These are phyloP conservation scores for Scheffersomyces lignosus DNA, from an alignment of 805 yeast species.

Conservation along the genomic window DNA sequence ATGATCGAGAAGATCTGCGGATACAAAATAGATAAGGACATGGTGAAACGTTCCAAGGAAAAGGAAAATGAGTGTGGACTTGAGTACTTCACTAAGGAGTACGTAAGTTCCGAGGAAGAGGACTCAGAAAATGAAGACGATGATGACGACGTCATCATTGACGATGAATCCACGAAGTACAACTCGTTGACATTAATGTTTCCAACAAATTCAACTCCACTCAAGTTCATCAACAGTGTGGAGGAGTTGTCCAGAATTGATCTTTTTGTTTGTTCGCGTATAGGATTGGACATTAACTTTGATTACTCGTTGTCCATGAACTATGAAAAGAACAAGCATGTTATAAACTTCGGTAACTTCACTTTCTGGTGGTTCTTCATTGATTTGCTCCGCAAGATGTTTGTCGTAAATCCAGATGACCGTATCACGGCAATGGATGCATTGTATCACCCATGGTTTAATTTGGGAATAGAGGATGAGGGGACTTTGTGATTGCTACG, in stretches of 20 bases:
- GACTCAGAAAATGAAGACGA: slow-evolving; percentile 17
- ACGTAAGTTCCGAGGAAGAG: slow-evolving; percentile 8
- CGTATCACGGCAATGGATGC: slow-evolving; percentile 43
- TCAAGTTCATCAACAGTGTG: slow-evolving; percentile 41
- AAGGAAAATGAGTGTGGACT: slow-evolving; percentile 43
- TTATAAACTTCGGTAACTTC: slow-evolving; percentile 59
- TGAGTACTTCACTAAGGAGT: slow-evolving; percentile 34
- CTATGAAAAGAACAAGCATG: slow-evolving; percentile 36
- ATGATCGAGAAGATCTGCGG: slow-evolving; percentile 86
- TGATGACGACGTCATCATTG: slow-evolving; percentile 32
- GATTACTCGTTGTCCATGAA: slow-evolving; percentile 40
- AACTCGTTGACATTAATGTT: slow-evolving; percentile 32
- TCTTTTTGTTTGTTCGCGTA: slow-evolving; percentile 40
- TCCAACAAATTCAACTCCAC: slow-evolving; percentile 40
- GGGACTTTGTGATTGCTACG: slow-evolving; percentile 30
- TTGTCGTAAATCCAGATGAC: slow-evolving; percentile 39
- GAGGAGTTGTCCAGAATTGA: slow-evolving; percentile 43
- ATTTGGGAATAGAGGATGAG: slow-evolving; percentile 47
- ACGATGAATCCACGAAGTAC: slow-evolving; percentile 26
- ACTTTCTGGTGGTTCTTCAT: slow-evolving; percentile 81
- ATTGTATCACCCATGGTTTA: slow-evolving; percentile 49
- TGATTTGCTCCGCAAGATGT: slow-evolving; percentile 38
- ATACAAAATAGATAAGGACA: slow-evolving; percentile 44
- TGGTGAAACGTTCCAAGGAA: slow-evolving; percentile 35
- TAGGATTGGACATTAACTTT: slow-evolving; percentile 40